These are phyloP conservation scores for Meira miltonrushii DNA, from an alignment of 1,284 basidiomycete genomes.

Conservation along the genomic window DNA sequence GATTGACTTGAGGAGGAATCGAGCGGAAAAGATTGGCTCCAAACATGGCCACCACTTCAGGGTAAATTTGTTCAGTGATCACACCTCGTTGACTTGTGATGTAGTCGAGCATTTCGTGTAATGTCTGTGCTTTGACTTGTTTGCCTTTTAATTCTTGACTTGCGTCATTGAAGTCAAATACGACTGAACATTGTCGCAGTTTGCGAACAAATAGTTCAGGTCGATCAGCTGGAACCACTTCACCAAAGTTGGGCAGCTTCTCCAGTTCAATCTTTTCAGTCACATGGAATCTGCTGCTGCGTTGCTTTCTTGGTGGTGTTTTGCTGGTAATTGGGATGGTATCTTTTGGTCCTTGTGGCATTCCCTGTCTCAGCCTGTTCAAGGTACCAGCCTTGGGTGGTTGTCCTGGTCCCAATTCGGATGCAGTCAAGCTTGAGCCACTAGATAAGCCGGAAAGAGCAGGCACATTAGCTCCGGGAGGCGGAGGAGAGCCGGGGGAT, in stretches of 20 bases:
- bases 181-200: constrained; percentile 87
- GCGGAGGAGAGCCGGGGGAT: constrained; percentile 33
- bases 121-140: constrained; percentile 94
- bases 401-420: constrained; percentile 13
- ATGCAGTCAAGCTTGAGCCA: constrained; percentile 4
- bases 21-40: constrained; percentile 94
- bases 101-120: constrained; percentile 99
- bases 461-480: constrained; percentile 32
- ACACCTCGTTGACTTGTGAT: constrained; percentile 94
- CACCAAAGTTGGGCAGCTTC: constrained; percentile 84
- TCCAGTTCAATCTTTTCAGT: constrained; percentile 95
- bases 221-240: constrained; percentile 82
- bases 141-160: constrained; percentile 92
- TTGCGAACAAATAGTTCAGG: constrained; percentile 90
- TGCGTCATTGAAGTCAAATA: constrained; percentile 99
- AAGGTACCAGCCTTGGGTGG: constrained; percentile 42
- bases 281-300: constrained; percentile 72
- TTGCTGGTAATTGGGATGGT: constrained; percentile 47
- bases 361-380: constrained; percentile 35
- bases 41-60: constrained; percentile 92
- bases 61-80: constrained; percentile 96
- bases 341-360: constrained; percentile 37
- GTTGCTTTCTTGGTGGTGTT: constrained; percentile 50
- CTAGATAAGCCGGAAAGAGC: constrained; percentile 18
- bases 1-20: constrained; percentile 98